Evolutionary conservation across 2,329 filamentous ascomycete species (phyloP), one percentile per base, ranked within the genome.

Genomic region (Alternaria gansuensis): DNA sequence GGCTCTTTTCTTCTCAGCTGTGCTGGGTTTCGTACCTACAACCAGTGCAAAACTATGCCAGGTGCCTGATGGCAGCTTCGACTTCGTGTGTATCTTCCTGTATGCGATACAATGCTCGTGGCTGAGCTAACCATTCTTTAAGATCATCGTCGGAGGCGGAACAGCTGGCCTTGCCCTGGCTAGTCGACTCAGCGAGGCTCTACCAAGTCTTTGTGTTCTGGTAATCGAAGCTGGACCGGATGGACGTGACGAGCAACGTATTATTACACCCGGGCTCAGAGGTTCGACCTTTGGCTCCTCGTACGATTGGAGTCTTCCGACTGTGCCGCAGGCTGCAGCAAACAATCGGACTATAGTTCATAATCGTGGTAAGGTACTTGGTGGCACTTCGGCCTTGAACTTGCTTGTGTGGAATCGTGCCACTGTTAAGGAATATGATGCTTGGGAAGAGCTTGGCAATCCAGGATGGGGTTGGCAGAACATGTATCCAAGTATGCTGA

Each of bases 371-470:
- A 67, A 64, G 28, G 72, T 72, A 1, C 71, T 78, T 2, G 76
- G 76, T 33, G 77, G 77, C 2, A 71, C 74, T 13, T 69, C 67
- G 17, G 71, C 71, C 3, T 61, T 78, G 34, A 78, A 79, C 56
- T 69, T 75, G 10, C 71, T 79, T 64, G 62, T 67, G 23, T 77
- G 73, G 61, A 71, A 76, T 17, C 66, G 77, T 9, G 77, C 66
- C 3, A 64, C 63, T n/a, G 59, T 67, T 14, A 69, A 62, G 4
- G 75, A 77, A 51, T 78, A 76, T 51, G 82, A 88, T 71, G 79
- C 79, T 1, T 88, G 86, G 86, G 82, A 81, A 51, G 72, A 78
- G 26, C 73, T 88, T 11, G 86, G 86, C 0, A 88, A 88, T 63
- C 40, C 51, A 37, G 61, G 65, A 6, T 89, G 86, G 86, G 79